These are phyloP conservation scores for Multifurca ochricompacta DNA, from an alignment of 768 basidiomycete species.

Conservation along the genomic window DNA sequence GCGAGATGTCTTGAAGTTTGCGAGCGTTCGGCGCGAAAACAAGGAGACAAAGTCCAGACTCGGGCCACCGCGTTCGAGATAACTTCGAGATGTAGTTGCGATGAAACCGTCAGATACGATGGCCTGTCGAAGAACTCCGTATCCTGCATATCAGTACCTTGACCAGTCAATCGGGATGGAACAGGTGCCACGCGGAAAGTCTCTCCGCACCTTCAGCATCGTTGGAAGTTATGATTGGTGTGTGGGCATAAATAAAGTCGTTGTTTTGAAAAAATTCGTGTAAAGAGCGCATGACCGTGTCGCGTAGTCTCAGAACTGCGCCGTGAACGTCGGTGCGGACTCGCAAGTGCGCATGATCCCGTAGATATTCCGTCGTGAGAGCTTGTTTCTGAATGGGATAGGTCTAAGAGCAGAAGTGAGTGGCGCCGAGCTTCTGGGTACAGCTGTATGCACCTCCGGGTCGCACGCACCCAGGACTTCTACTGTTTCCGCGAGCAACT, in stretches of 20 bases:
- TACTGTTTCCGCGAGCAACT: slow-evolving; percentile 42
- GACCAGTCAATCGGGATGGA: slow-evolving; percentile 19
- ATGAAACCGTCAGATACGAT: slow-evolving; percentile 88
- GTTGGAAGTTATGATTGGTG: slow-evolving; percentile 81
- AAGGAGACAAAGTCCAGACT: slow-evolving; percentile 87
- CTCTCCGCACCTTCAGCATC: slow-evolving; percentile 98
- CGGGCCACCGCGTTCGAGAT: slow-evolving; percentile 69
- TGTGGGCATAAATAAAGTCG: slow-evolving; percentile 71
- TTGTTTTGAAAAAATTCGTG: slow-evolving; percentile 69
- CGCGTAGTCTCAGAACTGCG: slow-evolving; percentile 69
- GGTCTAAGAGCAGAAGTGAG: slow-evolving; percentile 35
- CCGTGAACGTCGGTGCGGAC: slow-evolving; percentile 65
- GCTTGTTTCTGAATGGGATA: slow-evolving; percentile 93
- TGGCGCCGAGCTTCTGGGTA: background rate
- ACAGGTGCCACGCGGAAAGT: slow-evolving; percentile 62
- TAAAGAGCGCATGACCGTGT: slow-evolving; percentile 47
- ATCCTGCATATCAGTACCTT: slow-evolving; percentile 15
- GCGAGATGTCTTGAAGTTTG: slow-evolving; percentile 87
- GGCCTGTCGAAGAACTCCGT: slow-evolving; percentile 66
- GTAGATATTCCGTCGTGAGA: slow-evolving; percentile 68
- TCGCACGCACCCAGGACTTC: slow-evolving; percentile 50
- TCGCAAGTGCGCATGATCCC: slow-evolving; percentile 85
- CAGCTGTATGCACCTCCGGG: slow-evolving; percentile 37
- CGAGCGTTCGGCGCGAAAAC: slow-evolving; percentile 89
- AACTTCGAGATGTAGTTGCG: slow-evolving; percentile 92